Base-by-base conservation (phyloP, 2,329 filamentous ascomycete genomes). In the Fusarium acutatum region DNA sequence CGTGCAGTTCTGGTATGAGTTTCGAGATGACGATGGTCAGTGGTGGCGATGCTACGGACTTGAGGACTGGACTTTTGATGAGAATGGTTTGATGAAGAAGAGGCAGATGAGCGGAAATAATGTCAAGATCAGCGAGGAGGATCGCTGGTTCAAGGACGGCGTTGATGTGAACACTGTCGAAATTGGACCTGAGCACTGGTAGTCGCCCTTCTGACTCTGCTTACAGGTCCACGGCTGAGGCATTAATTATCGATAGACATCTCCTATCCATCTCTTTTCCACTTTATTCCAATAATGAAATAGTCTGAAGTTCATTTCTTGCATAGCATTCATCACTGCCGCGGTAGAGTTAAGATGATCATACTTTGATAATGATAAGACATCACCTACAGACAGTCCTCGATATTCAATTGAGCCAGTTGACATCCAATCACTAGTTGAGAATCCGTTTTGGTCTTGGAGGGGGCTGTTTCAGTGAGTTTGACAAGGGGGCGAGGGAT, bases 1-100 rank as follows among this genome's bases (percentile, higher is more conserved):
- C 2, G 94, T 97, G 28, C 94, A 97, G 79, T 97, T 96, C 81
- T 97, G 94, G 94, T 97, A 96, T 78, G 92, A 97, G 81, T 95
- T 90, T 83, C 88, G 90, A 72, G 93, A 96, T 77, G 82, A 83
- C 13, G 76, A 86, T 4, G 91, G 92, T 41, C 90, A 94, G 80
- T 97, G 94, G 94, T 95, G 92, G 87, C 87, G 94, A n/a, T 95
- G 92, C 49, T 97, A 97, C 78, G 94, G 94, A 0, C 87, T 97
- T 17, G 92, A 94, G 78, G 92, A 94, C 79, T 94, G 92, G 92
- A 94, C 92, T 0, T 94, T 94, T 81, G 90, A 89, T 0, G 85
- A 87, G 3, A 88, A 93, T 75, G 92, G 92, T 0, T 83, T 89
- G 56, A 94, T 94, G 92, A 84, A 88, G 67, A 94, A 94, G 86